Evolutionary conservation across 306 rosid genomes (phyloP).

Genomic region (Crataegus laevigata): DNA sequence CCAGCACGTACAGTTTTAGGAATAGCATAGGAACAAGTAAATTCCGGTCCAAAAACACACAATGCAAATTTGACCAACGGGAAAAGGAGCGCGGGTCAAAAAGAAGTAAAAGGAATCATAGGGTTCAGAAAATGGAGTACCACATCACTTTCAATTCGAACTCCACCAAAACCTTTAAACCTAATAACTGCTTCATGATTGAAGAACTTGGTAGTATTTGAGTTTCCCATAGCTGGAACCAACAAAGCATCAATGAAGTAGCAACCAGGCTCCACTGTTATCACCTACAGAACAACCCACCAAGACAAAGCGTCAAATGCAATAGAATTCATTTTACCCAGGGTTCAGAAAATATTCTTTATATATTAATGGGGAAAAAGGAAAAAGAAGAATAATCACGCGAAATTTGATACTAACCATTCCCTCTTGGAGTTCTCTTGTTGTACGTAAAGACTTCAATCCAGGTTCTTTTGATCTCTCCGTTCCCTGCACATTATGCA

Average conservation of each 20-base stretch:
- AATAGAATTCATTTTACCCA: not conserved
- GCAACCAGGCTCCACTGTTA: constrained; percentile 95
- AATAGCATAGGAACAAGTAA: not conserved
- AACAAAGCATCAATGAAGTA: constrained; percentile 83
- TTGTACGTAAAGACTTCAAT: constrained; percentile 60
- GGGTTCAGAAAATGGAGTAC: constrained; percentile 31
- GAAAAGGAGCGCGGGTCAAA: not conserved
- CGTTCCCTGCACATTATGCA: constrained; percentile 40
- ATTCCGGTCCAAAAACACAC: not conserved
- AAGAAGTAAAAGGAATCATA: not conserved
- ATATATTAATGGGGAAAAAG: not conserved
- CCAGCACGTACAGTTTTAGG: not conserved
- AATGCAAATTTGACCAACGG: not conserved
- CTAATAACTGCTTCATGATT: constrained; percentile 49
- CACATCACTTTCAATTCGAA: constrained; percentile 84
- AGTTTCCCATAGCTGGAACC: constrained; percentile 54
- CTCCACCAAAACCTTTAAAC: constrained; percentile 70
- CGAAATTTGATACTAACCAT: constrained; percentile 50
- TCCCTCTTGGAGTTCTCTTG: constrained; percentile 62
- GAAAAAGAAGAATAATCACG: not conserved
- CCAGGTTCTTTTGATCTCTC: constrained; percentile 76
- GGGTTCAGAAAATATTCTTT: not conserved
- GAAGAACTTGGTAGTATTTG: constrained; percentile 55
- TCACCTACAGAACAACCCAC: constrained; percentile 44
- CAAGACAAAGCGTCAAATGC: not conserved